Conservation (phyloP, 2,329 filamentous ascomycete genomes). For the Talaromyces sp. region DNA sequence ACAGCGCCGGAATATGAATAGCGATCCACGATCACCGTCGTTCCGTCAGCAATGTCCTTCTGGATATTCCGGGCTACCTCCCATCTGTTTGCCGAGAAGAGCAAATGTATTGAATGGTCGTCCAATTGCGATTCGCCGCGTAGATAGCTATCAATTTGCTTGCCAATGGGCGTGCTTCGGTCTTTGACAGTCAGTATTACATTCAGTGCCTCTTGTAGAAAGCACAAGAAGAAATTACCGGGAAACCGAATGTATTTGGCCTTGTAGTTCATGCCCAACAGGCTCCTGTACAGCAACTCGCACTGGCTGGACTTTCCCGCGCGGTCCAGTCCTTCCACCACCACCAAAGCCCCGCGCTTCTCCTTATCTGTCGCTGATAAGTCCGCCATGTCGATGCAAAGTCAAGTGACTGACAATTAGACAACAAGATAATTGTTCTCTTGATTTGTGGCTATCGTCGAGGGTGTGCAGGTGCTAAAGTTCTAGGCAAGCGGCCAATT, state of each 20-base stretch:
- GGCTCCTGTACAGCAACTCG: constrained; percentile 57
- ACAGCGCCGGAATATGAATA: constrained; percentile 95
- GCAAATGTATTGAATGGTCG: constrained; percentile 83
- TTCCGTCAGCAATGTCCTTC: constrained; percentile 59
- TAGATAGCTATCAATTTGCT: constrained; percentile 82
- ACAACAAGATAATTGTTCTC: not conserved
- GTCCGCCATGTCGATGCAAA: constrained; percentile 10
- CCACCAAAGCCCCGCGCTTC: constrained; percentile 68
- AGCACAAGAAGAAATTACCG: constrained; percentile 42
- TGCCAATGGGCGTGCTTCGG: constrained; percentile 76
- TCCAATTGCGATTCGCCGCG: constrained; percentile 69
- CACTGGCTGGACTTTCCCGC: constrained; percentile 93
- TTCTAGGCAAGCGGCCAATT: constrained; percentile 11
- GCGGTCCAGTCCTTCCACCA: constrained; percentile 84
- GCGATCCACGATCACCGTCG: constrained; percentile 78
- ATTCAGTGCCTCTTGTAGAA: not conserved
- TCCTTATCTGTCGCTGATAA: constrained; percentile 19
- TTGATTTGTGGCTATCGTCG: not conserved
- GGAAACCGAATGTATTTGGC: constrained; percentile 65
- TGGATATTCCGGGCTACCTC: constrained; percentile 54
- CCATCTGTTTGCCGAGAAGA: constrained; percentile 91
- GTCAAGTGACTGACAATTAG: not conserved
- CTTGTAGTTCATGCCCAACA: constrained; percentile 50
- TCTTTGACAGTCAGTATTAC: constrained; percentile 51
- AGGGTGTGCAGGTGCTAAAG: not conserved